Evolutionary conservation across 805 yeast species (phyloP).

Genomic region (Candida vartiovaarae): DNA sequence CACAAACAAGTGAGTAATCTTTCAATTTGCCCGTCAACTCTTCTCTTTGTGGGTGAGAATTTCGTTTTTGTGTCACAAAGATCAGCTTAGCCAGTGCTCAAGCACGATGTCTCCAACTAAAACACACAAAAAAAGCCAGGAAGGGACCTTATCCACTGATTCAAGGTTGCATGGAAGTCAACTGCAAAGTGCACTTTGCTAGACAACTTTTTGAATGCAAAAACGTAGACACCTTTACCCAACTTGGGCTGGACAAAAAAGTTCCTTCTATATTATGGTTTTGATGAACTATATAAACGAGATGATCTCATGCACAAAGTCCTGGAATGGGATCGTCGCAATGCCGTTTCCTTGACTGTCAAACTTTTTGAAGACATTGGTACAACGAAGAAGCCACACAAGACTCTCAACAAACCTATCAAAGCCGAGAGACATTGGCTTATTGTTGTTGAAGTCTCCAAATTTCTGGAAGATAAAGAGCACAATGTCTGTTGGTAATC

Average conservation of each 20-base stretch:
- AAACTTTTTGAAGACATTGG: constrained; percentile 71
- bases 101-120: too few species aligned
- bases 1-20: too few species aligned
- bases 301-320: constrained; percentile 49
- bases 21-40: too few species aligned
- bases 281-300: constrained; percentile 15
- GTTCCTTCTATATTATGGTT: too few species aligned
- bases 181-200: too few species aligned
- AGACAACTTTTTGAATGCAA: too few species aligned
- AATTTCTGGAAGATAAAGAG: constrained; percentile 52
- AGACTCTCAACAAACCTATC: constrained; percentile 78
- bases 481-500: constrained; percentile 48
- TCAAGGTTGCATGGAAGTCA: too few species aligned
- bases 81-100: too few species aligned
- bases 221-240: too few species aligned
- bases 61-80: neutral
- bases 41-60: neutral
- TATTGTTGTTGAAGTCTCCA: constrained; percentile 30
- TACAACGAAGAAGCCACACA: constrained; percentile 67
- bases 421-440: constrained; percentile 47
- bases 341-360: constrained; percentile 71
- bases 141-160: too few species aligned
- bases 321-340: constrained; percentile 59
- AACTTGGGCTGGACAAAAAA: too few species aligned
- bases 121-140: too few species aligned